phyloP scores from a whole-genome alignment of 2,329 filamentous ascomycete species.

The Calonectria henricotiae region DNA sequence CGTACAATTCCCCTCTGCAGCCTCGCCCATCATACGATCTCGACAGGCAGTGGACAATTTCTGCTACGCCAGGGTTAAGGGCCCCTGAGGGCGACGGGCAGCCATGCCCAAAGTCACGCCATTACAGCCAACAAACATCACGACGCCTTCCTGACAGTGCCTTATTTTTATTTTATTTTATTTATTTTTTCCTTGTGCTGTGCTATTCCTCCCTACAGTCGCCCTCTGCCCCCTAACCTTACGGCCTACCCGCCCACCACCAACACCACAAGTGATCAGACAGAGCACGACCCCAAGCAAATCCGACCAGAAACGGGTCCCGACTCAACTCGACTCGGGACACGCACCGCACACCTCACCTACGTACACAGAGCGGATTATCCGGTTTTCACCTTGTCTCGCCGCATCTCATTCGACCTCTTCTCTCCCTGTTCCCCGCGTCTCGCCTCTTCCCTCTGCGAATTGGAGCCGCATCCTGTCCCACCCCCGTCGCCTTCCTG shows the following conservation, averaged over 20 bases:
- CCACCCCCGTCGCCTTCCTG: conserved; percentile 39
- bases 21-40: conserved; percentile 62
- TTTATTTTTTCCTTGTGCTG: conserved; percentile 30
- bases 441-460: conserved; percentile 39
- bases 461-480: conserved; percentile 53
- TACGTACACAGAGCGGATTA: conserved; percentile 24
- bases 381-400: conserved; percentile 27
- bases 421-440: conserved; percentile 45
- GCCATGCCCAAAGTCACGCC: conserved; percentile 54
- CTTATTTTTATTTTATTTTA: conserved; percentile 34
- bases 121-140: conserved; percentile 53
- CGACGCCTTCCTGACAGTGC: conserved; percentile 47
- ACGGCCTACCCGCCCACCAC: conserved; percentile 21
- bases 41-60: conserved; percentile 49
- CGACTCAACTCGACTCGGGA: conserved; percentile 27
- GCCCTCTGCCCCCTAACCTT: conserved; percentile 21
- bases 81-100: conserved; percentile 48
- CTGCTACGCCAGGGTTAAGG: conserved; percentile 53
- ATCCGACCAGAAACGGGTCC: conserved; percentile 21
- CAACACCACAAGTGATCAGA: conserved; percentile 16
- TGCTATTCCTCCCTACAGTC: conserved; percentile 30
- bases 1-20: conserved; percentile 57
- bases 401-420: conserved; percentile 21
- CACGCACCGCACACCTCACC: conserved; percentile 29
- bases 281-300: conserved; percentile 21